A percentile compares a stretch with the other conserved stretches of the same genome.
phyloP scores from a whole-genome alignment of 2,329 filamentous ascomycete genomes.

The Macroventuria anomochaeta region DNA sequence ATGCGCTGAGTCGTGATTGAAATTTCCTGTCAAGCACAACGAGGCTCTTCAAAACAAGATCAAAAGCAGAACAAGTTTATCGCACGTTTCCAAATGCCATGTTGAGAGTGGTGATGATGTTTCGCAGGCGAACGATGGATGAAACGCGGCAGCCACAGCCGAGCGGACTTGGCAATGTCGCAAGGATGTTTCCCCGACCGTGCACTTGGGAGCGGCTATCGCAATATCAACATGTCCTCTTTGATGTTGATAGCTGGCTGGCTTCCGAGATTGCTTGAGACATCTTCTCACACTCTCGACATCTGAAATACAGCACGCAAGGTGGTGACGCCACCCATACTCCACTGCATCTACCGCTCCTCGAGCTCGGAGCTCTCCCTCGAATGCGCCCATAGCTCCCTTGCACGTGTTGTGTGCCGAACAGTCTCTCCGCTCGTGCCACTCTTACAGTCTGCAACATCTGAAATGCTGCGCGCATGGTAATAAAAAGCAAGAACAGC shows the following conservation, averaged over 20 bases:
- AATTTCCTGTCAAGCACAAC: not conserved
- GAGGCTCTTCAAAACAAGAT: not conserved
- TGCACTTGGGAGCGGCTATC: conserved; percentile 2
- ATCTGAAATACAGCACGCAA: not conserved
- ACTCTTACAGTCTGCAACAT: not conserved
- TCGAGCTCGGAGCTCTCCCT: conserved; percentile 6
- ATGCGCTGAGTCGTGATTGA: not conserved
- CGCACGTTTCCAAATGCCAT: not conserved
- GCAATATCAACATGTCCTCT: conserved; percentile 21
- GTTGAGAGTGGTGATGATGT: not conserved
- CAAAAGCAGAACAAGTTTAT: not conserved
- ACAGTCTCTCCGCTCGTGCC: not conserved
- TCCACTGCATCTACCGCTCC: not conserved
- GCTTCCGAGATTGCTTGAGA: not conserved
- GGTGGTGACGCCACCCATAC: not conserved
- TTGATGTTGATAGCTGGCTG: conserved; percentile 6
- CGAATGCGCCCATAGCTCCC: conserved; percentile 24
- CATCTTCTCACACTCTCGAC: not conserved
- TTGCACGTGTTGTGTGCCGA: conserved; percentile 25
- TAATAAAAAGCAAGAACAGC: conserved; percentile 29
- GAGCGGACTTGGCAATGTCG: conserved; percentile 15
- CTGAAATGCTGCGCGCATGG: conserved; percentile 33
- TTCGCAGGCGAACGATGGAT: not conserved
- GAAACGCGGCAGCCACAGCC: not conserved
- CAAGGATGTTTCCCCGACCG: conserved; percentile 18